Percentiles rank a stretch among this genome's conserved stretches.
Conservation (phyloP, 2,329 filamentous ascomycete genomes). For the Calonectria montana region DNA sequence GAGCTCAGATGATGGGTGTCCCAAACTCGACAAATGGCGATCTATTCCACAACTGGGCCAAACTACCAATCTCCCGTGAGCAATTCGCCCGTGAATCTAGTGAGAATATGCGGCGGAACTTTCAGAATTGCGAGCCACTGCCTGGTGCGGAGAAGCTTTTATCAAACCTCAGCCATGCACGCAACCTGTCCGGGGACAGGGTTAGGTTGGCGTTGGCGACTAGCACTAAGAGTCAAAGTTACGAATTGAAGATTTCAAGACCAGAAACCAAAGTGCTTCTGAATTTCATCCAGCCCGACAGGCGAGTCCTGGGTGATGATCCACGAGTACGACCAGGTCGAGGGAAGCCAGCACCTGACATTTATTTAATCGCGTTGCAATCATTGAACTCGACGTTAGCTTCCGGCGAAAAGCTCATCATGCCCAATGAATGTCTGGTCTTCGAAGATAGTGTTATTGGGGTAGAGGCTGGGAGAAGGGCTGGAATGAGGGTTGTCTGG, state of each 20-base stretch:
- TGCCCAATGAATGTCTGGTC: slow-evolving; percentile 75
- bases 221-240: slow-evolving; percentile 69
- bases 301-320: slow-evolving; percentile 75
- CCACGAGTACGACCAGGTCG: slow-evolving; percentile 68
- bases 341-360: slow-evolving; percentile 80
- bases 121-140: slow-evolving; percentile 63
- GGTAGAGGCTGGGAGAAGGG: slow-evolving; percentile 76
- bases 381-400: slow-evolving; percentile 69
- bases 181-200: slow-evolving; percentile 36
- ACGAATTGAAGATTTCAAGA: slow-evolving; percentile 67
- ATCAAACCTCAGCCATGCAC: slow-evolving; percentile 49
- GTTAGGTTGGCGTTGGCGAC: slow-evolving; percentile 75
- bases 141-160: slow-evolving; percentile 72
- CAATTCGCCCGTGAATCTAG: slow-evolving; percentile 46
- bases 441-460: slow-evolving; percentile 81
- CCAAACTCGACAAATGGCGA: slow-evolving; percentile 60
- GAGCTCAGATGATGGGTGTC: slow-evolving; percentile 76
- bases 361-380: slow-evolving; percentile 75
- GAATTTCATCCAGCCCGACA: slow-evolving; percentile 60
- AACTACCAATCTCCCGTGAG: slow-evolving; percentile 70
- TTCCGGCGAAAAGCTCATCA: slow-evolving; percentile 60
- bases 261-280: slow-evolving; percentile 38
- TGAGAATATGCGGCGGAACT: slow-evolving; percentile 42
- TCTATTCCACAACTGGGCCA: slow-evolving; percentile 75
- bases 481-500: slow-evolving; percentile 81